Percentiles rank a stretch among this genome's conserved stretches.
These are phyloP conservation scores for Hymenoscyphus albidus DNA, from an alignment of 2,329 filamentous ascomycete species.

Conservation along the genomic window DNA sequence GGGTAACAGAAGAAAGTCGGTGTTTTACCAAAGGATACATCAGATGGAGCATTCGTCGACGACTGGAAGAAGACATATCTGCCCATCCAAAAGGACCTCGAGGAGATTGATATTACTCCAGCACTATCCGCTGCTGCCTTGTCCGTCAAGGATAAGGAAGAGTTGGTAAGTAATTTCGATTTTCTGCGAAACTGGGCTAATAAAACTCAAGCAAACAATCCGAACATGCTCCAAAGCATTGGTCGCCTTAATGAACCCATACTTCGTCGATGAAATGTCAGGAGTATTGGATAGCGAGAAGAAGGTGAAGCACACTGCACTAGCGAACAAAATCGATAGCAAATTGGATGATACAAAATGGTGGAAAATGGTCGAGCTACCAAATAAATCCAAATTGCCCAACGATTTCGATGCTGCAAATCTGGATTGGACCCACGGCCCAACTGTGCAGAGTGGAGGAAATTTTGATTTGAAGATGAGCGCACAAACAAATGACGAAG, in stretches of 20 bases:
- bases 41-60: conserved; percentile 84
- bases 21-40: conserved; percentile 76
- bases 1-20: conserved; percentile 76
- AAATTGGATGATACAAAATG: conserved; percentile 94
- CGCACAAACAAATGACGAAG: conserved; percentile 73
- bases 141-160: conserved; percentile 90
- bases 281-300: conserved; percentile 93
- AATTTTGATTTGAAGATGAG: conserved; percentile 87
- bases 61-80: conserved; percentile 88
- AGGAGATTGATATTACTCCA: conserved; percentile 80
- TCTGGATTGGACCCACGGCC: conserved; percentile 90
- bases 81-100: conserved; percentile 76
- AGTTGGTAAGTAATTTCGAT: conserved; percentile 54
- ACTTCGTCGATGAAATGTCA: conserved; percentile 98
- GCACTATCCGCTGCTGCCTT: conserved; percentile 82
- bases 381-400: conserved; percentile 71
- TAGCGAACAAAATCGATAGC: conserved; percentile 82
- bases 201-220: conserved; percentile 65
- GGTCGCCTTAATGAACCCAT: conserved; percentile 90
- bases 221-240: conserved; percentile 91
- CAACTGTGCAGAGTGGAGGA: conserved; percentile 90
- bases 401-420: conserved; percentile 82
- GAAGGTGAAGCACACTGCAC: conserved; percentile 84
- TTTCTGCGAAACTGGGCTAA: conserved; percentile 6
- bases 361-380: conserved; percentile 74